Evolutionary conservation across 108 stramenopile genomes (phyloP).

Genomic region (Nitzschia putrida): DNA sequence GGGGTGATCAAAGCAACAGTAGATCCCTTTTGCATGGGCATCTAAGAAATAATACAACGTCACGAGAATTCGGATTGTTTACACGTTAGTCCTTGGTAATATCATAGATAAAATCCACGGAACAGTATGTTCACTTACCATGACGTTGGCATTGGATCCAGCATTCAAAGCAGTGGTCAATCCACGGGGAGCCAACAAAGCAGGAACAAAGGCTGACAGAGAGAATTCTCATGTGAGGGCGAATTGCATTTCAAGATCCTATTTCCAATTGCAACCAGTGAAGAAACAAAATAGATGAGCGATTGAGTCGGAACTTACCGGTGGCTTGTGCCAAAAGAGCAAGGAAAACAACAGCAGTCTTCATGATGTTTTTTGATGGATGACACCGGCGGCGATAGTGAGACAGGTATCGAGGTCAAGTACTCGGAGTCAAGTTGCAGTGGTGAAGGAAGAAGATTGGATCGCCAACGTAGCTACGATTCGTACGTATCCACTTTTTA

Average conservation of each 20-base stretch:
- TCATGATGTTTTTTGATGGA: constrained; percentile 4
- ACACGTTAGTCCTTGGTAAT: not conserved
- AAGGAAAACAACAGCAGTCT: constrained; percentile 3
- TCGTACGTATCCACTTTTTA: no score
- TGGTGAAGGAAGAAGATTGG: no score
- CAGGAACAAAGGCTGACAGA: no score
- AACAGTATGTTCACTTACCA: constrained; percentile 15
- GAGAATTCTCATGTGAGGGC: no score
- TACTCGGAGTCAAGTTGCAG: no score
- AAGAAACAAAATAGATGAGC: no score
- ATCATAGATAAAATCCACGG: not conserved
- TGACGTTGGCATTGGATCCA: constrained; percentile 31
- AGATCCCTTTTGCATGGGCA: constrained; percentile 67
- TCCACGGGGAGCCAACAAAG: not conserved
- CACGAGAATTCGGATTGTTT: not conserved
- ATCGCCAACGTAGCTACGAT: no score
- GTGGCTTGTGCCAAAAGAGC: constrained; percentile 2
- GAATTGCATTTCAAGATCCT: no score
- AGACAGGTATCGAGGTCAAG: no score
- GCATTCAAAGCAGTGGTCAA: constrained; percentile 2
- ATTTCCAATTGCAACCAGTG: no score
- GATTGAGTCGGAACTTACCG: not conserved
- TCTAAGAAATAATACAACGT: constrained; percentile 9
- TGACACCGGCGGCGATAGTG: no score
- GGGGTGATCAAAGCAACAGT: constrained; percentile 89